These are phyloP conservation scores for Phaeosphaeriaceae sp. DNA, from an alignment of 2,329 filamentous ascomycete species.

Conservation along the genomic window DNA sequence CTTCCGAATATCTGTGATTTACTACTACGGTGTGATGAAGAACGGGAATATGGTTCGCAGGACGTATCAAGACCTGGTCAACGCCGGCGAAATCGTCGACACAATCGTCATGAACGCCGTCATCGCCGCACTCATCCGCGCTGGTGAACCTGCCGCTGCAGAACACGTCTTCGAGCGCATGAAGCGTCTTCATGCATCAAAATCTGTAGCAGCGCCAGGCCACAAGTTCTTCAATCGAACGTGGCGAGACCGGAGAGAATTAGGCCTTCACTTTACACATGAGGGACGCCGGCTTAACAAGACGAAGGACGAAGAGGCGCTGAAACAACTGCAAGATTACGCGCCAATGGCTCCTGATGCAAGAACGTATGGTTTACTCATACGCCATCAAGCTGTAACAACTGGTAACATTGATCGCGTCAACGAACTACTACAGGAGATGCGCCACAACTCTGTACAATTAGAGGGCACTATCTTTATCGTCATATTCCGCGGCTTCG, in stretches of 20 bases:
- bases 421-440: slow-evolving; percentile 76
- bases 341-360: slow-evolving; percentile 75
- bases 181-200: slow-evolving; percentile 66
- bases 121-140: slow-evolving; percentile 76
- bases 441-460: slow-evolving; percentile 70
- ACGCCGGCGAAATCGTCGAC: slow-evolving; percentile 85
- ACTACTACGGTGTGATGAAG: slow-evolving; percentile 77
- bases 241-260: slow-evolving; percentile 51
- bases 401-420: slow-evolving; percentile 76
- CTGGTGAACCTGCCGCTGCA: slow-evolving; percentile 77
- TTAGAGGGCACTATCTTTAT: slow-evolving; percentile 80
- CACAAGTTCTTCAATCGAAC: slow-evolving; percentile 39
- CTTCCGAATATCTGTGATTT: slow-evolving; percentile 81
- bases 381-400: slow-evolving; percentile 73
- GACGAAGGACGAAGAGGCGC: slow-evolving; percentile 55
- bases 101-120: slow-evolving; percentile 86
- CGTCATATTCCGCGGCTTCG: slow-evolving; percentile 82
- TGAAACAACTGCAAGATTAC: slow-evolving; percentile 68
- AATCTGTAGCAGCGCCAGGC: slow-evolving; percentile 29
- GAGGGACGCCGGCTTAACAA: slow-evolving; percentile 52
- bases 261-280: slow-evolving; percentile 57
- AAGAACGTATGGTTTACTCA: slow-evolving; percentile 78
- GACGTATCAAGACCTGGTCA: slow-evolving; percentile 83
- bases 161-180: slow-evolving; percentile 84
- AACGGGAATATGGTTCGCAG: slow-evolving; percentile 76